Percentiles rank a stretch among this genome's conserved stretches.
Conservation (phyloP, 2,329 filamentous ascomycete species). For the Gnomoniopsis sp. region DNA sequence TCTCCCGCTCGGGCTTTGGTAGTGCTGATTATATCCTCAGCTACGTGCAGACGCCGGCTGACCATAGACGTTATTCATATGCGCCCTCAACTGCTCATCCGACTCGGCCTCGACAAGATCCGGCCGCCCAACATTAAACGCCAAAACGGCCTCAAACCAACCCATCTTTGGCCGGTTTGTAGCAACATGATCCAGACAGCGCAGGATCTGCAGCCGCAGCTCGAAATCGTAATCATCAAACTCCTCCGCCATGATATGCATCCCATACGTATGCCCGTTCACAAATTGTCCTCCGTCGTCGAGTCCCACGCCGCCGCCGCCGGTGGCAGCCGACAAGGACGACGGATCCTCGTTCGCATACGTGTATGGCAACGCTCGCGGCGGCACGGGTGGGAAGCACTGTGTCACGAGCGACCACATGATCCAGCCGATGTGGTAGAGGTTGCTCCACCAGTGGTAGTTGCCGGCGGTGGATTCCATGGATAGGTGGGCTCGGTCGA, state of each 20-base stretch:
- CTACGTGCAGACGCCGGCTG: too few species aligned
- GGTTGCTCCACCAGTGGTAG: neutral
- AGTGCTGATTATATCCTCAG: too few species aligned
- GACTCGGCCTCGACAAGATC: neutral
- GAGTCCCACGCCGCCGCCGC: too few species aligned
- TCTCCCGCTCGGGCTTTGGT: too few species aligned
- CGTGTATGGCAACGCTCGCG: neutral
- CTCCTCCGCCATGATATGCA: neutral
- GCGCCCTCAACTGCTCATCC: neutral
- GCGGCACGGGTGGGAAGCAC: neutral
- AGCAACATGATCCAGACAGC: neutral
- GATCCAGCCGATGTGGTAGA: constrained; percentile 1
- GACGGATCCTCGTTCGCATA: neutral
- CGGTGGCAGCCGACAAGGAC: too few species aligned
- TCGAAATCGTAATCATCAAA: neutral
- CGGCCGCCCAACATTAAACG: neutral
- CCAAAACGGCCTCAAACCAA: neutral
- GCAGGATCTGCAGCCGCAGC: neutral
- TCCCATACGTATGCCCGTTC: neutral
- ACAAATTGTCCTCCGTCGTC: neutral
- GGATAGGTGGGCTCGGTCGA: neutral
- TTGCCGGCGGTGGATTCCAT: neutral
- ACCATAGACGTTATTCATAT: neutral
- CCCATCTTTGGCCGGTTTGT: neutral
- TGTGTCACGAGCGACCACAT: neutral